phyloP scores from a whole-genome alignment of 768 basidiomycete species.

The Hygrophorus russula region DNA sequence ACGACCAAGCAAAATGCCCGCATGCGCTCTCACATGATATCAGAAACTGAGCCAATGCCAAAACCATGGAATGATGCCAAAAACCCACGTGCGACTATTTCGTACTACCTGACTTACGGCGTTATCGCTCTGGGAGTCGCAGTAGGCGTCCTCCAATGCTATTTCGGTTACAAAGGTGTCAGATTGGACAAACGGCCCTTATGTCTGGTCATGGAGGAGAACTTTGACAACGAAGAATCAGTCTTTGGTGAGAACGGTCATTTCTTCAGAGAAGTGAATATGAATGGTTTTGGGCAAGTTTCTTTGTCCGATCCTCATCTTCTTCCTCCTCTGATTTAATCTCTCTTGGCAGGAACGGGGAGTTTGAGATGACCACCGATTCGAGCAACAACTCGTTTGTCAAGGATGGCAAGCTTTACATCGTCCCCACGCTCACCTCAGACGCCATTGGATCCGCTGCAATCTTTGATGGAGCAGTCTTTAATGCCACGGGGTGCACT shows the following conservation, averaged over 20 bases:
- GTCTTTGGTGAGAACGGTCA: too few relatives aligned
- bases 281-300: constrained; percentile 64
- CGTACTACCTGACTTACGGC: too few relatives aligned
- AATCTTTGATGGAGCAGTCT: constrained; percentile 48
- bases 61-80: too few relatives aligned
- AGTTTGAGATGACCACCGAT: constrained; percentile 72
- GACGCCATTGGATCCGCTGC: constrained; percentile 32
- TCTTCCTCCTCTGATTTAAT: constrained; percentile 3
- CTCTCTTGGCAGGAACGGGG: constrained; percentile 36
- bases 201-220: constrained; percentile 62
- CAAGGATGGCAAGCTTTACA: constrained; percentile 58
- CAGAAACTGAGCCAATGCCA: too few relatives aligned
- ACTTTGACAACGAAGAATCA: constrained; percentile 34
- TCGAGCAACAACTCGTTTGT: constrained; percentile 55
- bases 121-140: too few relatives aligned
- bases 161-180: too few relatives aligned
- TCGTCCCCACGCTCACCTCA: constrained; percentile 71
- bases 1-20: too few relatives aligned
- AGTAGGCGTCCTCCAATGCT: too few relatives aligned
- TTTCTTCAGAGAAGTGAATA: constrained; percentile 60
- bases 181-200: constrained; percentile 7
- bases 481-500: constrained; percentile 53
- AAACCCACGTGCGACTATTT: too few relatives aligned
- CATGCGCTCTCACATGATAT: too few relatives aligned
- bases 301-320: not conserved